These are phyloP conservation scores for Blastocystis sp. DNA, from an alignment of 352 stramenopile genomes.

Conservation along the genomic window DNA sequence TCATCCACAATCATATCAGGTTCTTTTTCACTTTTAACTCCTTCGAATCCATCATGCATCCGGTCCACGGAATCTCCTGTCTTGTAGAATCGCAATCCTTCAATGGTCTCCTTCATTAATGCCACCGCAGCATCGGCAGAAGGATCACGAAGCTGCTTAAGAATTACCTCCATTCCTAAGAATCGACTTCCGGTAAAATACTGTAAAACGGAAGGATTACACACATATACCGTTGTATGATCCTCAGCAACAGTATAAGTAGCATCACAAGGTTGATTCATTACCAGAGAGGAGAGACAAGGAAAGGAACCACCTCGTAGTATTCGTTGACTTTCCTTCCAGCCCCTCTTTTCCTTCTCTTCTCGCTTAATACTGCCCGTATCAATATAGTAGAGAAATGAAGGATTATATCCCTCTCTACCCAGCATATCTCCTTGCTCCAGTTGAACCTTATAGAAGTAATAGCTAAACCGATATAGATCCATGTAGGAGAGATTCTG, in stretches of 20 bases:
- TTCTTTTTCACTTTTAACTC: background rate
- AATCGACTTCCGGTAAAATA: background rate
- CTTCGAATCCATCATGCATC: background rate
- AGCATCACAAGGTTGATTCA: background rate
- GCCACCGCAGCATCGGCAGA: background rate
- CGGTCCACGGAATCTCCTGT: background rate
- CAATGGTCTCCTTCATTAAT: background rate
- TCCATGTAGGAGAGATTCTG: background rate
- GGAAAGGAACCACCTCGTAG: background rate
- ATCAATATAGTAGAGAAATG: background rate
- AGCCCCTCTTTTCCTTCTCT: background rate
- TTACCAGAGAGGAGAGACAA: background rate
- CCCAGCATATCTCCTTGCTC: background rate
- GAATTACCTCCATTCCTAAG: background rate
- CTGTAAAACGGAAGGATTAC: background rate
- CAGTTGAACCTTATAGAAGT: constrained; percentile 50
- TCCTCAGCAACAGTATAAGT: constrained; percentile 6
- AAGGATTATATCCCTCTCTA: background rate
- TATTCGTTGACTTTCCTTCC: background rate
- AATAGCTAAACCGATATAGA: background rate
- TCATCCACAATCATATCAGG: background rate
- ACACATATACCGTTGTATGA: constrained; percentile 4
- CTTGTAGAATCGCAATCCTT: background rate
- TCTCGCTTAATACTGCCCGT: background rate
- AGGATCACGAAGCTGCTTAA: background rate